These are phyloP conservation scores for Colletotrichum coccodes DNA, from an alignment of 2,329 filamentous ascomycete genomes.

Conservation along the genomic window DNA sequence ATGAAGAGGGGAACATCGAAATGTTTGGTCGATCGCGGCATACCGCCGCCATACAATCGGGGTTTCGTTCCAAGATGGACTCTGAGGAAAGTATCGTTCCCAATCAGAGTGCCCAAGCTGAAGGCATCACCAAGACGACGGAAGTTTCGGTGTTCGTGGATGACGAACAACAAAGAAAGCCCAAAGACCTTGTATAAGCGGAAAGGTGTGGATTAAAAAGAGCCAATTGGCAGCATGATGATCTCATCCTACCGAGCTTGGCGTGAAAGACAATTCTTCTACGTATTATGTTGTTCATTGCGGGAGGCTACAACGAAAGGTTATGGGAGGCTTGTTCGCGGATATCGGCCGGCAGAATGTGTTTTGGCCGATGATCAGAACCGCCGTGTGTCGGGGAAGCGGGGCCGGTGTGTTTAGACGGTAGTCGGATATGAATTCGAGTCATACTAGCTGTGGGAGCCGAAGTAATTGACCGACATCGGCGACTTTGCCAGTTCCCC, in stretches of 20 bases:
- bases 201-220: not conserved
- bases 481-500: too few relatives aligned
- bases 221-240: too few relatives aligned
- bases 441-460: too few relatives aligned
- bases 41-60: not conserved
- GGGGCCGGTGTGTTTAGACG: not conserved
- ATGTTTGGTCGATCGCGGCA: slow-evolving; percentile 9
- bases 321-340: not conserved
- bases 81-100: slow-evolving; percentile 24
- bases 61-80: slow-evolving; percentile 8
- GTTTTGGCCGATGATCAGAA: not conserved
- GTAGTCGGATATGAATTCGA: too few relatives aligned
- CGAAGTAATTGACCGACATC: too few relatives aligned
- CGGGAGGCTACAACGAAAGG: too few relatives aligned
- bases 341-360: not conserved
- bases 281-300: too few relatives aligned
- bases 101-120: not conserved
- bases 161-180: not conserved
- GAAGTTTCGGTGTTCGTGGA: slow-evolving; percentile 23
- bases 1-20: not conserved
- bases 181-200: slow-evolving; percentile 7
- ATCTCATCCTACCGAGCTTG: not conserved
- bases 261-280: too few relatives aligned
- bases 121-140: slow-evolving; percentile 24
- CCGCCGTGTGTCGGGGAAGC: not conserved